Conservation (phyloP, 2,329 filamentous ascomycete species). For the Clathrospora elynae region DNA sequence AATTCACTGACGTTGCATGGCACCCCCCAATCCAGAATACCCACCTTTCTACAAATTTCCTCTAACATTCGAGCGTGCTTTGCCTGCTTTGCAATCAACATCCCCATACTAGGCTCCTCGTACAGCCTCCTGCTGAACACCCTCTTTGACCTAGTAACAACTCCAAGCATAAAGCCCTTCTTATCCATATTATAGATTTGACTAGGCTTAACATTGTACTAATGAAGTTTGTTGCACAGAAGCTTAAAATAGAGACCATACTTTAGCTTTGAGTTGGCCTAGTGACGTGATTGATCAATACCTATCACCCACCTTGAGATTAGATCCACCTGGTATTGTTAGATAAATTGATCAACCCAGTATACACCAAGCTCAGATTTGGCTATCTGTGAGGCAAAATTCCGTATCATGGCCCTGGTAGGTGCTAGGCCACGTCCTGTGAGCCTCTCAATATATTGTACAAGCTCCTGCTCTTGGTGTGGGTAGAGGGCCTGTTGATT, state of each 20-base stretch:
- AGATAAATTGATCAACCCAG: background rate
- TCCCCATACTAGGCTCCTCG: too few species aligned
- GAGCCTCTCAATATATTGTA: too few species aligned
- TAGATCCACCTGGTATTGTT: conserved; percentile 1
- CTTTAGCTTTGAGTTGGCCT: conserved; percentile 10
- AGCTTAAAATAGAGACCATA: conserved; percentile 16
- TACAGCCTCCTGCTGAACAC: conserved; percentile 5
- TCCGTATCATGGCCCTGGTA: too few species aligned
- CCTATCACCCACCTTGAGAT: conserved; percentile 9
- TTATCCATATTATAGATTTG: conserved; percentile 20
- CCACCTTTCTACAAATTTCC: too few species aligned
- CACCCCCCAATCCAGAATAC: too few species aligned
- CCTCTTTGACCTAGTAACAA: conserved; percentile 8
- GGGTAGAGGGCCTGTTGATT: too few species aligned
- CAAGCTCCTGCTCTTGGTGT: too few species aligned
- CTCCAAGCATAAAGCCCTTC: conserved; percentile 12
- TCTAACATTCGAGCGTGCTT: too few species aligned
- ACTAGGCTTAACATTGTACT: conserved; percentile 10
- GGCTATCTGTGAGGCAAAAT: background rate
- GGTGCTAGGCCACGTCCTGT: too few species aligned
- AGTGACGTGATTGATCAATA: conserved; percentile 12
- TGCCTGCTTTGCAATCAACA: too few species aligned
- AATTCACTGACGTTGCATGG: too few species aligned
- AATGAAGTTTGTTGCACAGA: conserved; percentile 8
- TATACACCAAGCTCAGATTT: background rate